Percentiles rank a stretch among this genome's conserved stretches.
Evolutionary conservation across 2,329 filamentous ascomycete species (phyloP).

Genomic region (Beauveria rudraprayagi): DNA sequence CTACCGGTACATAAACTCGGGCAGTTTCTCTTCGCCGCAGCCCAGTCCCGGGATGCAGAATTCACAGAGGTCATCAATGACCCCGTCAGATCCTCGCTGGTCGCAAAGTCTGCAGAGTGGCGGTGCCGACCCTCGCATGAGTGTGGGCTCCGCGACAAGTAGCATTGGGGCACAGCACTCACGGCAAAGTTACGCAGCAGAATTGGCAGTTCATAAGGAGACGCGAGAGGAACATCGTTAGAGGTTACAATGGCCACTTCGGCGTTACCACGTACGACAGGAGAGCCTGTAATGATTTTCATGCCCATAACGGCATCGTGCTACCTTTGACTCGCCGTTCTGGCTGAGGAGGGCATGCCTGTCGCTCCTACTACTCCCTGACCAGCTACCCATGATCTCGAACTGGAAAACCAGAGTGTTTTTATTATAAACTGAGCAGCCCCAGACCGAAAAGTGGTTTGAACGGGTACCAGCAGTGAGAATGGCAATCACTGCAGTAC

Average conservation of each 20-base stretch:
- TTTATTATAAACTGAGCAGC: neutral
- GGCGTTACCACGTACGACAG: no score
- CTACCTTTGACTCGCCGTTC: neutral
- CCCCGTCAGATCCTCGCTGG: constrained; percentile 20
- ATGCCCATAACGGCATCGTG: neutral
- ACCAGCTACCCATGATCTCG: neutral
- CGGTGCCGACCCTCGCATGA: neutral
- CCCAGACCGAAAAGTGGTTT: neutral
- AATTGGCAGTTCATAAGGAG: constrained; percentile 40
- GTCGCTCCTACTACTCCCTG: neutral
- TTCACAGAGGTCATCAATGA: constrained; percentile 29
- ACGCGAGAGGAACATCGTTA: constrained; percentile 35
- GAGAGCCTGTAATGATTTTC: no score
- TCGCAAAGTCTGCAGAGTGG: constrained; percentile 12
- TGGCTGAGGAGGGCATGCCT: neutral
- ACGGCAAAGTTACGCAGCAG: constrained; percentile 33
- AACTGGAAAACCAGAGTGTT: neutral
- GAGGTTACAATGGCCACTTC: neutral
- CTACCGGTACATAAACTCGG: constrained; percentile 14
- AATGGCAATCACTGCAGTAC: neutral
- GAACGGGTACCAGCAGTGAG: neutral
- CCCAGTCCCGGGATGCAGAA: constrained; percentile 9
- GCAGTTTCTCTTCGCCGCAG: neutral
- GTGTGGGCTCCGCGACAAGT: constrained; percentile 16
- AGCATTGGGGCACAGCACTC: constrained; percentile 25